Percentiles rank a stretch among this genome's conserved stretches.
Evolutionary conservation across 495 filamentous ascomycete genomes (phyloP).

Genomic region (Chaetomium cochliodes): DNA sequence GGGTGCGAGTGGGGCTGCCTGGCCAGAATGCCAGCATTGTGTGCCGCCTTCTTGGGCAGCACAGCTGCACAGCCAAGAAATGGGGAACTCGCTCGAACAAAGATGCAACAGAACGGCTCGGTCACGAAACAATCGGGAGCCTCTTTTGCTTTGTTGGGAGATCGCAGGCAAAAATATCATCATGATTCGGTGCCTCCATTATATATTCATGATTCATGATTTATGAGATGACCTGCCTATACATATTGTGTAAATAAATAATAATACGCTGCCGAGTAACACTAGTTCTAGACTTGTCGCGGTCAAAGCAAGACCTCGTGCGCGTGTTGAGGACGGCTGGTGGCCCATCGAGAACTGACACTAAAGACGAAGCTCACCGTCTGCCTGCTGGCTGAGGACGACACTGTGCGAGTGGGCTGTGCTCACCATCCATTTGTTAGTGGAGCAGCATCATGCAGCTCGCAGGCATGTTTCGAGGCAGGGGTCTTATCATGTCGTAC

Average conservation of each 20-base stretch:
- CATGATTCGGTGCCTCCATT: no score
- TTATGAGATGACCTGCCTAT: no score
- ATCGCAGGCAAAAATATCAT: not conserved
- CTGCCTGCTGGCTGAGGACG: not conserved
- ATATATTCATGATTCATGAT: no score
- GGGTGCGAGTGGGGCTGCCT: conserved; percentile 19
- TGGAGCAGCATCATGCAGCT: conserved; percentile 1
- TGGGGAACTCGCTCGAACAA: conserved; percentile 16
- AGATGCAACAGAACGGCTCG: conserved; percentile 13
- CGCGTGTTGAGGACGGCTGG: not conserved
- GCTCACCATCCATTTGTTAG: not conserved
- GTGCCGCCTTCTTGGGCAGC: conserved; percentile 3
- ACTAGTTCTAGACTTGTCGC: no score
- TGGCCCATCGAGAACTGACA: not conserved
- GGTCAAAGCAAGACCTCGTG: no score
- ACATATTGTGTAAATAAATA: no score
- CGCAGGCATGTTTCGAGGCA: conserved; percentile 6
- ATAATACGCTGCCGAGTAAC: no score
- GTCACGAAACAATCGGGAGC: conserved; percentile 8
- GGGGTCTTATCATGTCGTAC: not conserved
- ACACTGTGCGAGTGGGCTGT: conserved; percentile 18
- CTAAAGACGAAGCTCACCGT: not conserved
- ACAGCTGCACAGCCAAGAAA: conserved; percentile 22
- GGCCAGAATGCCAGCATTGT: conserved; percentile 11
- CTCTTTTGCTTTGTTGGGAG: no score